Evolutionary conservation across 2,329 filamentous ascomycete species (phyloP).

Genomic region (Cladosporium sp.): DNA sequence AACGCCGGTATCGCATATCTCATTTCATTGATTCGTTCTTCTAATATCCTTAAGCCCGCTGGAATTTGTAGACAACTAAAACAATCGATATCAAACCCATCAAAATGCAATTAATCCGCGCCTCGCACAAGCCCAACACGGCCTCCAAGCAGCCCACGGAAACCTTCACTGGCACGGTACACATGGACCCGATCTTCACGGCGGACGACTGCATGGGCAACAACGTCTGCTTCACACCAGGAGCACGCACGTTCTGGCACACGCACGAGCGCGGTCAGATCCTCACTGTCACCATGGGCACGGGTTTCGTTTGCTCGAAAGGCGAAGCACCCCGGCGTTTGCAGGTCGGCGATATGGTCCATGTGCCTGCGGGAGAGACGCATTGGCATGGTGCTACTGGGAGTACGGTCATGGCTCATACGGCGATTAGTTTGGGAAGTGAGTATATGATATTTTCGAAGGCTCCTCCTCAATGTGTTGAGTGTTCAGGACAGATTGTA

Average conservation of each 20-base stretch:
- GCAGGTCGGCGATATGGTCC: slow-evolving; percentile 40
- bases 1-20: too few relatives aligned
- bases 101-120: slow-evolving; percentile 26
- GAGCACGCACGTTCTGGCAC: slow-evolving; percentile 44
- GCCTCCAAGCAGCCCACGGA: slow-evolving; percentile 25
- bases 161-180: slow-evolving; percentile 27
- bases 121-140: slow-evolving; percentile 24
- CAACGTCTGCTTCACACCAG: slow-evolving; percentile 42
- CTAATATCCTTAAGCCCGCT: too few relatives aligned
- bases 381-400: slow-evolving; percentile 46
- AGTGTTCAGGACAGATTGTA: not conserved
- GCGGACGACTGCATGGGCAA: slow-evolving; percentile 34
- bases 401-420: slow-evolving; percentile 39
- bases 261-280: slow-evolving; percentile 43
- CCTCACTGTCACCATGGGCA: slow-evolving; percentile 37
- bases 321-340: slow-evolving; percentile 35
- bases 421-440: slow-evolving; percentile 35
- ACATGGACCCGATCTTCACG: slow-evolving; percentile 27
- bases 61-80: too few relatives aligned
- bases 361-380: slow-evolving; percentile 37
- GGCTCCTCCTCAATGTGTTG: too few relatives aligned
- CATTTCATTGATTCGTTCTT: too few relatives aligned
- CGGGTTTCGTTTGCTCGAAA: slow-evolving; percentile 42
- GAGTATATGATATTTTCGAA: slow-evolving; percentile 12
- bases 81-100: too few relatives aligned